Evolutionary conservation across 352 stramenopile species (phyloP).

Genomic region (Pythium plurisporium): DNA sequence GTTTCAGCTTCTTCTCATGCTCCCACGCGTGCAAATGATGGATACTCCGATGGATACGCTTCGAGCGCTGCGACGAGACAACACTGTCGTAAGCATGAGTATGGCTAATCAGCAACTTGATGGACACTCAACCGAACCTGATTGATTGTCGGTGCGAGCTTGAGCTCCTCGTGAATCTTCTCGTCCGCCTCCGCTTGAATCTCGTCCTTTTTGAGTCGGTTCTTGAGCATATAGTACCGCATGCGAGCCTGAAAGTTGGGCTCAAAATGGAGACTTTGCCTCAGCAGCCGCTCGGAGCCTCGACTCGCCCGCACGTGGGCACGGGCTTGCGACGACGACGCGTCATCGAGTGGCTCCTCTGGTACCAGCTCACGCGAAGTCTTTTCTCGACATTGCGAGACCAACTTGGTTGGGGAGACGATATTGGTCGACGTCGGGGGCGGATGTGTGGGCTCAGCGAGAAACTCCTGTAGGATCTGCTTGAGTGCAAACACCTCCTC

Average conservation of each 20-base stretch:
- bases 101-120: neutral
- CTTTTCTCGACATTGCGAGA: neutral
- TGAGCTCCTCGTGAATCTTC: slow-evolving; percentile 25
- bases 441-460: slow-evolving; percentile 2
- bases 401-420: no score
- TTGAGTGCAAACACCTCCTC: slow-evolving; percentile 60
- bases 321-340: neutral
- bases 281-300: slow-evolving; percentile 36
- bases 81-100: slow-evolving; percentile 2
- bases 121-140: slow-evolving; percentile 22
- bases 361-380: neutral
- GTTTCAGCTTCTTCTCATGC: slow-evolving; percentile 47
- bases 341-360: neutral
- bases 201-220: slow-evolving; percentile 39
- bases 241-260: slow-evolving; percentile 61
- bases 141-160: slow-evolving; percentile 49
- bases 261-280: slow-evolving; percentile 45
- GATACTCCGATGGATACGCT: slow-evolving; percentile 46
- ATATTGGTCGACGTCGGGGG: neutral
- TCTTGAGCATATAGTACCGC: slow-evolving; percentile 37
- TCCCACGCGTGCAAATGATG: slow-evolving; percentile 66
- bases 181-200: slow-evolving; percentile 36
- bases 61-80: slow-evolving; percentile 65
- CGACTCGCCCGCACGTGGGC: slow-evolving; percentile 17
- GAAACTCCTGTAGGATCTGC: slow-evolving; percentile 36